Conservation (phyloP, 345 rosid genomes). For the Populus simonii region DNA sequence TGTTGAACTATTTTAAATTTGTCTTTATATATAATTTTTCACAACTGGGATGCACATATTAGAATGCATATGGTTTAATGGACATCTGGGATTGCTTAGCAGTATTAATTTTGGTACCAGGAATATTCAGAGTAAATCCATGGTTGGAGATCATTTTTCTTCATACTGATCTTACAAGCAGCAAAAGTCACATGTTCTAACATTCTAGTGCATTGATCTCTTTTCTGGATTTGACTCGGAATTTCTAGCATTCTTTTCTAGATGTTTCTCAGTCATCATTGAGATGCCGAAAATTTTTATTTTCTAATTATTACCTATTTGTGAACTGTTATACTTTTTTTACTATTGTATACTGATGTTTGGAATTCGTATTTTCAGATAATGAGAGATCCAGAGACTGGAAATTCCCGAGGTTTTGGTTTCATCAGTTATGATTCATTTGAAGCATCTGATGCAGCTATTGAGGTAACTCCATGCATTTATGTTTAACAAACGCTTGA, state of each 20-base stretch:
- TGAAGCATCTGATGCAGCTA: conserved; percentile 98
- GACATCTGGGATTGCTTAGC: not conserved
- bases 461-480: conserved; percentile 54
- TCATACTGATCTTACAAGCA: not conserved
- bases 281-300: not conserved
- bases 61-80: not conserved
- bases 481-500: not conserved
- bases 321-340: not conserved
- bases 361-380: conserved; percentile 40
- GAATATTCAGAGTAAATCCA: not conserved
- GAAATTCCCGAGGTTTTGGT: conserved; percentile 96
- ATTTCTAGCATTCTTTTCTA: not conserved
- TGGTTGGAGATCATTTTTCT: not conserved
- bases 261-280: not conserved
- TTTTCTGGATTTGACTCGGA: not conserved
- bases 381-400: conserved; percentile 98
- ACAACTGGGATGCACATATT: not conserved
- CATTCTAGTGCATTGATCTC: not conserved
- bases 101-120: not conserved
- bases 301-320: not conserved
- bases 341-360: conserved; percentile 17
- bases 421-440: conserved; percentile 98
- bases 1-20: not conserved
- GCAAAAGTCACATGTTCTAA: not conserved
- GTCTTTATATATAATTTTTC: not conserved